Base-by-base conservation (phyloP, 1,139 yeast species). In the Yamadazyma diospyri region DNA sequence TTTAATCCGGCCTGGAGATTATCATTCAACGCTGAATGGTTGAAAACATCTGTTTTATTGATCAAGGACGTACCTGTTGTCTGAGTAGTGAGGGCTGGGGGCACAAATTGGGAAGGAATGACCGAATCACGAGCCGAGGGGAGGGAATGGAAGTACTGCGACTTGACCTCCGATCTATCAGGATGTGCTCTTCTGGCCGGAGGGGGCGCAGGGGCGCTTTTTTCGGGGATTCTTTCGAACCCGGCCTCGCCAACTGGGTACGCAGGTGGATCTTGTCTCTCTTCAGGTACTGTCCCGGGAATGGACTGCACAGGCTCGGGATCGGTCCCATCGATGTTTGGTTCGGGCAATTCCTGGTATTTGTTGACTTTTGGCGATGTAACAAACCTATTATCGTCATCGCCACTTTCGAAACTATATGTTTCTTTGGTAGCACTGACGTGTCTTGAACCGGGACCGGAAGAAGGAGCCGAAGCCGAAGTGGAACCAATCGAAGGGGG, bases 1-100 rank as follows among this genome's bases (percentile, higher is more conserved):
- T 81, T 81, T 47, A 87, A 65, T 2, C 94, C 95, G n/a, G 65
- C 54, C 3, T 70, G 64, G 33, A 72, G 72, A 10, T 78, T 74
- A 17, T 43, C 74, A 52, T 74, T 72, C 24, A 55, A 44, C 29
- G 59, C 66, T 23, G 39, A 51, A 30, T 57, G 61, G 37, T 51
- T 53, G 40, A 61, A 46, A 29, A 61, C 31, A 30, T 61, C 67
- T 20, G 42, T 47, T 30, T 53, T 55, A 34, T 48, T 53, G 33
- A 59, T 42, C 32, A 62, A 40, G 5, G 67, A 57, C 27, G 47
- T 55, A 2, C 70, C 70, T 1, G 71, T 64, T 28, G 53, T 50
- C 46, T 60, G 69, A 30, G 53, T 48, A 8, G 47, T 33, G 30
- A 59, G 47, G 7, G 36, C 38, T 9, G 39, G 39, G 8, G 38